Evolutionary conservation across 164 flowering plant species (phyloP).

Genomic region (Stephania yunnanensis): DNA sequence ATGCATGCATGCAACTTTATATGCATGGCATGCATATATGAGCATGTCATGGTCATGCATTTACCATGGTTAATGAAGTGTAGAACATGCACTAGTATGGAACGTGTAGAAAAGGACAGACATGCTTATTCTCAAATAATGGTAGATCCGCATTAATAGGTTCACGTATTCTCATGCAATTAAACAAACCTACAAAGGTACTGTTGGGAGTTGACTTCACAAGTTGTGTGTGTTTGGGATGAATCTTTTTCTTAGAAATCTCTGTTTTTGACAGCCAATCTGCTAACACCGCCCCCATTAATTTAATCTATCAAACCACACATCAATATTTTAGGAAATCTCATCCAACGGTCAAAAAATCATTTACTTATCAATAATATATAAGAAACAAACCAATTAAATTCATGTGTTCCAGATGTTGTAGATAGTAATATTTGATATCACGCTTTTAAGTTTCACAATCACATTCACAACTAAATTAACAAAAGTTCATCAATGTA

Average conservation of each 20-base stretch:
- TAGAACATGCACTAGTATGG: neutral
- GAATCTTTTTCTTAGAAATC: slow-evolving; percentile 19
- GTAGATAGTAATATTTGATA: too few relatives aligned
- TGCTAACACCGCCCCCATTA: neutral
- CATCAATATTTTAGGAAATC: neutral
- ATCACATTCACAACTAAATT: too few relatives aligned
- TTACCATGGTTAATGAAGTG: neutral
- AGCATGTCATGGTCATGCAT: neutral
- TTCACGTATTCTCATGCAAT: slow-evolving; percentile 35
- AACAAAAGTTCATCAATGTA: too few relatives aligned
- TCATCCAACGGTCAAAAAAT: neutral
- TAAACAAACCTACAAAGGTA: neutral
- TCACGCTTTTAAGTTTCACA: neutral
- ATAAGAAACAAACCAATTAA: too few relatives aligned
- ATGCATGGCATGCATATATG: too few relatives aligned
- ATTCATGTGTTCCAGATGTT: too few relatives aligned
- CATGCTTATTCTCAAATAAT: slow-evolving; percentile 39
- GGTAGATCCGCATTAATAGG: slow-evolving; percentile 44
- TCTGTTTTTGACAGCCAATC: neutral
- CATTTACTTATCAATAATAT: neutral
- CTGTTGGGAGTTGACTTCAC: slow-evolving; percentile 41
- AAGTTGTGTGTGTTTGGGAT: slow-evolving; percentile 19
- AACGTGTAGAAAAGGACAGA: slow-evolving; percentile 32
- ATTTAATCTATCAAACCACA: neutral
- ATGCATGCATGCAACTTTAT: too few relatives aligned